Percentiles rank a stretch among this genome's conserved stretches.
Conservation (phyloP, 2,329 filamentous ascomycete genomes). For the Verticillium klebahnii region DNA sequence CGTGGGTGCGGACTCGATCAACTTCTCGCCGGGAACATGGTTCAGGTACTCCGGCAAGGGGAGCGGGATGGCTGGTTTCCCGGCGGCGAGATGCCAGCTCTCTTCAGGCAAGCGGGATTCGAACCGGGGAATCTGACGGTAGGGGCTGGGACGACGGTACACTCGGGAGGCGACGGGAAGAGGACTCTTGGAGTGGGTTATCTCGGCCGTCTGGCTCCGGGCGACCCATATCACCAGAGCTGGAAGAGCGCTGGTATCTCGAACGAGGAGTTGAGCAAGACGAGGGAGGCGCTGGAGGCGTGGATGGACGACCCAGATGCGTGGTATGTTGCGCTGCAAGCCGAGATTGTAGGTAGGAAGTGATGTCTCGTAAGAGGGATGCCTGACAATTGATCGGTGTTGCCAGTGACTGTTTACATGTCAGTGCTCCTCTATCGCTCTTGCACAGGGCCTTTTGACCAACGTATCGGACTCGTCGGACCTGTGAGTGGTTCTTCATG, state of each 20-base stretch:
- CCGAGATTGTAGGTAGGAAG: conserved; percentile 13
- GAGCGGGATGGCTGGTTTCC: conserved; percentile 5
- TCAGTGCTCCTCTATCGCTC: too few species aligned
- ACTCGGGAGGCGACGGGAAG: background rate
- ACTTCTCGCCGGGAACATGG: conserved; percentile 20
- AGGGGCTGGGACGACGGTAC: conserved; percentile 7
- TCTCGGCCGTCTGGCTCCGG: background rate
- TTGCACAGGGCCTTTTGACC: too few species aligned
- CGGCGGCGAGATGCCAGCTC: conserved; percentile 21
- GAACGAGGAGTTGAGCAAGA: background rate
- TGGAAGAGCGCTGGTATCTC: background rate
- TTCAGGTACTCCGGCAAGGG: conserved; percentile 7
- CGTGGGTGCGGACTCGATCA: conserved; percentile 20
- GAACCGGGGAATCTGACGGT: conserved; percentile 21
- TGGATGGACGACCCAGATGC: background rate
- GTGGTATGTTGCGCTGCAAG: background rate
- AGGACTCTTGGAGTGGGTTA: background rate
- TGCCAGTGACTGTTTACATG: too few species aligned
- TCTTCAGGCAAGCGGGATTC: conserved; percentile 25
- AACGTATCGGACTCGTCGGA: too few species aligned
- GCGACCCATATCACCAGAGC: background rate
- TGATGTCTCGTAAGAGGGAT: background rate
- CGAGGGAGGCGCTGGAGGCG: background rate
- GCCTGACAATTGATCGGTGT: too few species aligned
- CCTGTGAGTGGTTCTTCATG: too few species aligned